Conservation (phyloP, 148 eudicot genomes). For the Arctostaphylos glauca region DNA sequence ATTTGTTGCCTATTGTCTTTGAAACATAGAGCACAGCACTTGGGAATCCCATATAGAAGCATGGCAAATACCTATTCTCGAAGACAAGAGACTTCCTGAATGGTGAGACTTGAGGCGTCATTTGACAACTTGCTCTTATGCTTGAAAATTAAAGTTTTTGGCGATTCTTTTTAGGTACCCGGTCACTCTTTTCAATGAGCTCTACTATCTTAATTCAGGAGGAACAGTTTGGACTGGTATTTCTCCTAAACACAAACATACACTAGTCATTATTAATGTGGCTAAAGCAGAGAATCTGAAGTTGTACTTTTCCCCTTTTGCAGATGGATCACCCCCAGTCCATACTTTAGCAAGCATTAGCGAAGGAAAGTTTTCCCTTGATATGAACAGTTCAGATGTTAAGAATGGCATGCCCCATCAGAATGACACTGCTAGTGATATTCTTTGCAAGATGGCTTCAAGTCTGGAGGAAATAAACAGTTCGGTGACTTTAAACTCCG, state of each 20-base stretch:
- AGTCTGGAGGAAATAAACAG: constrained; percentile 57
- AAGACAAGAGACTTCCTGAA: too few relatives aligned
- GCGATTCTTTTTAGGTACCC: constrained; percentile 19
- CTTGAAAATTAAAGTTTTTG: background rate
- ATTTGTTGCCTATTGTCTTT: background rate
- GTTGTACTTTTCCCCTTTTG: constrained; percentile 9
- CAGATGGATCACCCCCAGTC: constrained; percentile 80
- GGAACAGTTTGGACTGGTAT: constrained; percentile 27
- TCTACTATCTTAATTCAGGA: constrained; percentile 21
- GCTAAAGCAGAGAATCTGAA: constrained; percentile 11
- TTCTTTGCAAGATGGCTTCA: constrained; percentile 69
- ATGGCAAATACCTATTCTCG: too few relatives aligned
- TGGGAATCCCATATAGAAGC: too few relatives aligned
- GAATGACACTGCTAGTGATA: constrained; percentile 56
- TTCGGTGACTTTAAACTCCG: constrained; percentile 54
- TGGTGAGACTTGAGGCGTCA: too few relatives aligned
- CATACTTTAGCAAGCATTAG: constrained; percentile 46
- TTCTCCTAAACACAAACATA: background rate
- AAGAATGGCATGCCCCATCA: constrained; percentile 22
- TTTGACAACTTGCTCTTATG: background rate
- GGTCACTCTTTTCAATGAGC: constrained; percentile 26
- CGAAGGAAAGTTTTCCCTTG: constrained; percentile 48
- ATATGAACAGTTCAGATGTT: constrained; percentile 34
- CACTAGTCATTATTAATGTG: background rate
- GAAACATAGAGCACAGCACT: too few relatives aligned